Base-by-base conservation (phyloP, 495 filamentous ascomycete species). In the Xylona heveae region DNA sequence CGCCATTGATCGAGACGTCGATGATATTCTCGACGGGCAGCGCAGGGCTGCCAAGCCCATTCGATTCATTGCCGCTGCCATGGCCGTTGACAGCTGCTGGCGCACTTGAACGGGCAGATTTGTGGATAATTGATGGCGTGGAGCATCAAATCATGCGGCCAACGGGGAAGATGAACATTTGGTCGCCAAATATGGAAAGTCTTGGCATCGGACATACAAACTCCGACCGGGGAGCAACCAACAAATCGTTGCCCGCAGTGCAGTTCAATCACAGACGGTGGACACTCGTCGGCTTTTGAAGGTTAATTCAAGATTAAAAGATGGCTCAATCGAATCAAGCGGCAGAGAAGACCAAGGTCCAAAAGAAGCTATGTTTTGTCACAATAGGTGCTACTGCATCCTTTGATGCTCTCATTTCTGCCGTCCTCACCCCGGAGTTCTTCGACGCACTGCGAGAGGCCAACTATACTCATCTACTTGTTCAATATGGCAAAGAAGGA, bases 381-480 rank as follows among this genome's bases (percentile, higher is more conserved):
- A 94, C 88, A 0, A 70, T 90, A 19, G 88, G 88, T 28, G 90
- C 88, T 2, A 97, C 85, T 0, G 83, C 84, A 2, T 61, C 72
- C 12, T 97, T 97, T 50, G 55, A 65, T 29, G 47, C 56, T 7
- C 66, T 97, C 6, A 53, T 92, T 26, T 48, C 60, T 14, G 67
- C 78, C 28, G 57, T 71, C n/a, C 55, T 82, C 31, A 52, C 57
- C 17, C 54, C 62, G 2, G 30, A 46, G 0, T 84, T 91, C 39
- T 51, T 83, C 21, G 38, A 52, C 9, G 52, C 59, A 9, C 58
- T 92, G 8, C 40, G 50, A 14, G 31, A 41, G 0, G 49, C 54
- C 12, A 54, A 55, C 18, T 93, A 75, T 50, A 71, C 70, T 0
- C 48, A 69, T 34, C 57, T 94, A 5, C 49, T 66, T 5, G 44